phyloP scores from a whole-genome alignment of 306 rosid genomes.

The Trifolium dubium region DNA sequence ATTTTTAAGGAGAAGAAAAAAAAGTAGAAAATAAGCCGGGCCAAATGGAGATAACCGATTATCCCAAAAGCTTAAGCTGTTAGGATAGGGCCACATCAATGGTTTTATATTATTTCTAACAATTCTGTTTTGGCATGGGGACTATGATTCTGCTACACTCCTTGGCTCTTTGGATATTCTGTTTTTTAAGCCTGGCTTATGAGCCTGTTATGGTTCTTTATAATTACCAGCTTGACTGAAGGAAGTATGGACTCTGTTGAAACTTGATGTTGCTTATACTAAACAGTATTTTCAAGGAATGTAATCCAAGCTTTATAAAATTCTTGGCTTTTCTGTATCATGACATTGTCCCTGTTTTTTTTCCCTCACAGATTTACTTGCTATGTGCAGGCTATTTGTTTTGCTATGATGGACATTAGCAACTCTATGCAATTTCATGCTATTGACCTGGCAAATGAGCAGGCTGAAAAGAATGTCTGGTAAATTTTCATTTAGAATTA shows the following conservation, averaged over 20 bases:
- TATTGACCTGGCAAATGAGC: constrained; percentile 52
- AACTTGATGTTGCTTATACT: constrained; percentile 34
- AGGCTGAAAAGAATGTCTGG: constrained; percentile 67
- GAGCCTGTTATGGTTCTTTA: constrained; percentile 32
- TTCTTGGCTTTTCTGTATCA: constrained; percentile 26
- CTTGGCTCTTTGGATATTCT: constrained; percentile 34
- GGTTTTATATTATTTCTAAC: too few relatives aligned
- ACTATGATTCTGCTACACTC: constrained; percentile 29
- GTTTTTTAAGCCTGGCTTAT: constrained; percentile 18
- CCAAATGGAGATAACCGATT: too few relatives aligned
- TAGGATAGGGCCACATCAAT: too few relatives aligned
- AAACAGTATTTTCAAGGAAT: constrained; percentile 16
- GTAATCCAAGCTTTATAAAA: constrained; percentile 29
- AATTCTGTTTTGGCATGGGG: constrained; percentile 21
- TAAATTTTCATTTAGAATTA: constrained; percentile 46
- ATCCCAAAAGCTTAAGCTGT: not conserved
- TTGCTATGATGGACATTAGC: constrained; percentile 62
- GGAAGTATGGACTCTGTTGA: constrained; percentile 26
- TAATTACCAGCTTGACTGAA: constrained; percentile 17
- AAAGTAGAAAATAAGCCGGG: too few relatives aligned
- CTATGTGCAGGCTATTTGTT: constrained; percentile 72
- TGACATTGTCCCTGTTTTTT: constrained; percentile 11
- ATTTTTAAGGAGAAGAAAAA: too few relatives aligned
- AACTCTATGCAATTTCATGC: constrained; percentile 52
- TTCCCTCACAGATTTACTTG: constrained; percentile 23